A percentile compares a stretch with the other conserved stretches of the same genome.
phyloP scores from a whole-genome alignment of 331 rosid genomes.

The Pyracantha coccinea region DNA sequence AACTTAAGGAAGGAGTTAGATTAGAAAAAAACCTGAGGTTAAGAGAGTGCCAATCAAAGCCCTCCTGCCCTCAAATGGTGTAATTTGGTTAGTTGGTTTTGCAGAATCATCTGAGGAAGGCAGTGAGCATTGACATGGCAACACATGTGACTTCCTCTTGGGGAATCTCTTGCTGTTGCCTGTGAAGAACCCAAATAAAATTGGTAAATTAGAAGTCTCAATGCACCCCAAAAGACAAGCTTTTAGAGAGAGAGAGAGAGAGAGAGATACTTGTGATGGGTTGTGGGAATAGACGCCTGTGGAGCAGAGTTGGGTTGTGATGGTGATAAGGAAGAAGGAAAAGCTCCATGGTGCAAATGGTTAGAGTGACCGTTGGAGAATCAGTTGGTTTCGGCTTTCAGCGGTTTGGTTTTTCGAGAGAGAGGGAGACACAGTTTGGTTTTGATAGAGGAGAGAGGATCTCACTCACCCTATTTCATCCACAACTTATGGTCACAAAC shows the following conservation, averaged over 20 bases:
- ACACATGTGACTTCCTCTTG: conserved; percentile 27
- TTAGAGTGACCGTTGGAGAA: conserved; percentile 9
- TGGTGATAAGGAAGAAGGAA: conserved; percentile 41
- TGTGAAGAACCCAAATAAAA: conserved; percentile 27
- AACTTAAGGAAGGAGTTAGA: not conserved
- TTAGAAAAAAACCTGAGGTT: conserved; percentile 39
- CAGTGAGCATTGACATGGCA: conserved; percentile 40
- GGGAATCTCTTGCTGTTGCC: conserved; percentile 32
- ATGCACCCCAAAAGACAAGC: not conserved
- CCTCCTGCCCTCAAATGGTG: conserved; percentile 64
- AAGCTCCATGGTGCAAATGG: conserved; percentile 31
- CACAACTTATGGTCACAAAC: too few relatives aligned
- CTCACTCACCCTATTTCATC: too few relatives aligned
- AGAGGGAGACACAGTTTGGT: too few relatives aligned
- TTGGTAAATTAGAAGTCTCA: not conserved
- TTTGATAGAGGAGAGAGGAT: too few relatives aligned
- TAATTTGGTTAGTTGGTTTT: conserved; percentile 25
- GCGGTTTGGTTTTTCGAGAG: too few relatives aligned
- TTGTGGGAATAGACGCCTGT: conserved; percentile 33
- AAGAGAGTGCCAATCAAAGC: conserved; percentile 53
- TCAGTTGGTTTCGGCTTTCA: not conserved
- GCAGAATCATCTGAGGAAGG: conserved; percentile 27
- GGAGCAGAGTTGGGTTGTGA: conserved; percentile 31
- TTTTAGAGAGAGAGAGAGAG: not conserved
- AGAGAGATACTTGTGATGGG: conserved; percentile 41